Evolutionary conservation across 2,329 filamentous ascomycete genomes (phyloP), one percentile per base, ranked within the genome.

Genomic region (Cercospora sp.): DNA sequence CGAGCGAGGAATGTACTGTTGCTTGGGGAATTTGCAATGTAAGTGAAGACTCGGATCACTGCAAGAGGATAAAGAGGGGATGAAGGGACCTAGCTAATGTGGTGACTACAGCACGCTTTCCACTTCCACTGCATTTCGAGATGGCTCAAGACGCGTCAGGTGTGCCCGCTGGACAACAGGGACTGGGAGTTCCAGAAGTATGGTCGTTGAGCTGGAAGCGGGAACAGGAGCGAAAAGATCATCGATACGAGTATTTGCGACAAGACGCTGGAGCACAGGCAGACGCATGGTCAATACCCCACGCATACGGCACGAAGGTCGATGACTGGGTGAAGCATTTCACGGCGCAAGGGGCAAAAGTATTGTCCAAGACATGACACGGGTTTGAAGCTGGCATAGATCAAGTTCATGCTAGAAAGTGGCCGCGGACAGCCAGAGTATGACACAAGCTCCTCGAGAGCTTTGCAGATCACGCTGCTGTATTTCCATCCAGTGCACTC

Each of bases 141-240:
- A 82, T 99, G 95, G 95, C 85, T 99, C 68, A 99, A 99, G 86
- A 97, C 95, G n/a, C 90, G 95, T 78, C 95, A 98, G 79, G 95
- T 99, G 60, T 99, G 95, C 79, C 95, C 95, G 16, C 85, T 99
- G 55, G 95, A 99, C 83, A 99, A 99, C 83, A 87, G 94, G 76
- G 95, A 99, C 81, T 99, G 95, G 95, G 95, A 99, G 80, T 99
- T 98, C 85, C 95, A 99, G 82, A 99, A 98, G 82, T 99, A 99
- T 79, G 95, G 95, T 73, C 87, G 89, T 76, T 90, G 83, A 79
- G 78, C 57, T 20, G 59, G 58, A 51, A 28, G 30, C n/a, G 42
- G 48, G 18, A n/a, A 40, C n/a, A 12, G 26, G 3, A 18, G 28
- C 10, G 26, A 40, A 36, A 3, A 53, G 31, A 23, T 16, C 28